Percentiles rank a stretch among this genome's conserved stretches.
These are phyloP conservation scores for Arthrobotrys entomopaga DNA, from an alignment of 2,329 filamentous ascomycete species.

Conservation along the genomic window DNA sequence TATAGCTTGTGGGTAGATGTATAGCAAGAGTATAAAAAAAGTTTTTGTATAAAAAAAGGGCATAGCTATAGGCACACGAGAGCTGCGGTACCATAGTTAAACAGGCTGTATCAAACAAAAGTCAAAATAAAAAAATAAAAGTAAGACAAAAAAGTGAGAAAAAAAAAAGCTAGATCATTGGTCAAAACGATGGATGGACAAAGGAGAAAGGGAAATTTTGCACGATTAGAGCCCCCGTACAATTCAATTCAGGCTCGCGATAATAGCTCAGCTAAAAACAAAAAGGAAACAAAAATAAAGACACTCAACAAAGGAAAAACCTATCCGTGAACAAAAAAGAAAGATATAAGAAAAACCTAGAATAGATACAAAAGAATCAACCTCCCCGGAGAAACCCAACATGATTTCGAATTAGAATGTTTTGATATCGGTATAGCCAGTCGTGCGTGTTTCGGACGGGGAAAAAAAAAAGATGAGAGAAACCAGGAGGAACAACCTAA, in stretches of 20 bases:
- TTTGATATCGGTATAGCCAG: too few relatives aligned
- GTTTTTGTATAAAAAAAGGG: constrained; percentile 2
- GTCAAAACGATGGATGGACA: too few relatives aligned
- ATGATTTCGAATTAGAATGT: constrained; percentile 52
- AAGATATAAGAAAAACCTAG: constrained; percentile 47
- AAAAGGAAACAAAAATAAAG: too few relatives aligned
- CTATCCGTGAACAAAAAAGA: constrained; percentile 33
- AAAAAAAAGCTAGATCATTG: too few relatives aligned
- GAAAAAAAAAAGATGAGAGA: constrained; percentile 1
- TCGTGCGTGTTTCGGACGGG: background rate
- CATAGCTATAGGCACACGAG: background rate
- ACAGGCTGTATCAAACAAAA: too few relatives aligned
- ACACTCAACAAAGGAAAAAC: constrained; percentile 27
- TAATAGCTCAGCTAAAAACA: too few relatives aligned
- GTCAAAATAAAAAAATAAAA: too few relatives aligned
- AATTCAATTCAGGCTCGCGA: too few relatives aligned
- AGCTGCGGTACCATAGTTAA: too few relatives aligned
- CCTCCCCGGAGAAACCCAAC: constrained; percentile 27
- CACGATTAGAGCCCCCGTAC: too few relatives aligned
- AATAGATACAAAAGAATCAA: constrained; percentile 56
- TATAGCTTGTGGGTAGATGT: background rate
- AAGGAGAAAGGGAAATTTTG: too few relatives aligned
- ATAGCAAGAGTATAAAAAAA: background rate
- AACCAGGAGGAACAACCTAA: constrained; percentile 8
- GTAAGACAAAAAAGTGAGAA: too few relatives aligned